Evolutionary conservation across 352 stramenopile genomes (phyloP).

Genomic region (Globisporangium viniferum): DNA sequence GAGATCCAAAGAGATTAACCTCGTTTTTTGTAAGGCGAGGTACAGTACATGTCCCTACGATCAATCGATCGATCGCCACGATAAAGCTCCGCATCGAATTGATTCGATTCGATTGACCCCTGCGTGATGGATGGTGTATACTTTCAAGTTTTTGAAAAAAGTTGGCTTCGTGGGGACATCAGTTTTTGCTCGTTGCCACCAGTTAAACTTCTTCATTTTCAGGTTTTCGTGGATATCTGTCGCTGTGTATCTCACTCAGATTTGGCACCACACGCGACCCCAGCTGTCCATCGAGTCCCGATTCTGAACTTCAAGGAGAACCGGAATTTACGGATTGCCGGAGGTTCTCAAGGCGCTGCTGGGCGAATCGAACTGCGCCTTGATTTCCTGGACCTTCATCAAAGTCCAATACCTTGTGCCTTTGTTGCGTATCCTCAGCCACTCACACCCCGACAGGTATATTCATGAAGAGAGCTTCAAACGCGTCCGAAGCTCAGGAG

Average conservation of each 20-base stretch:
- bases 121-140: background rate
- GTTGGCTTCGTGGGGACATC: background rate
- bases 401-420: too few species aligned
- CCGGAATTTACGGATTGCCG: too few species aligned
- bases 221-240: too few species aligned
- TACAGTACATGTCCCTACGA: background rate
- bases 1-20: too few species aligned
- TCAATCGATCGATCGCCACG: background rate
- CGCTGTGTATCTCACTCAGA: background rate
- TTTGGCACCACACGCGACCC: background rate
- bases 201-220: background rate
- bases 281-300: background rate
- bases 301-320: background rate
- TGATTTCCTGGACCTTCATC: background rate
- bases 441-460: too few species aligned
- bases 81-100: background rate
- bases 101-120: background rate
- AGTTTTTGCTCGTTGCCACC: background rate
- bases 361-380: background rate
- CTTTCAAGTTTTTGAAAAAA: background rate
- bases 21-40: too few species aligned
- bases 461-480: too few species aligned
- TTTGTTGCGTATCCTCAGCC: too few species aligned
- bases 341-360: background rate
- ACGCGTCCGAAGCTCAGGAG: too few species aligned